phyloP scores from a whole-genome alignment of 2,329 filamentous ascomycete genomes.

The Sporothrix pseudoabietina region DNA sequence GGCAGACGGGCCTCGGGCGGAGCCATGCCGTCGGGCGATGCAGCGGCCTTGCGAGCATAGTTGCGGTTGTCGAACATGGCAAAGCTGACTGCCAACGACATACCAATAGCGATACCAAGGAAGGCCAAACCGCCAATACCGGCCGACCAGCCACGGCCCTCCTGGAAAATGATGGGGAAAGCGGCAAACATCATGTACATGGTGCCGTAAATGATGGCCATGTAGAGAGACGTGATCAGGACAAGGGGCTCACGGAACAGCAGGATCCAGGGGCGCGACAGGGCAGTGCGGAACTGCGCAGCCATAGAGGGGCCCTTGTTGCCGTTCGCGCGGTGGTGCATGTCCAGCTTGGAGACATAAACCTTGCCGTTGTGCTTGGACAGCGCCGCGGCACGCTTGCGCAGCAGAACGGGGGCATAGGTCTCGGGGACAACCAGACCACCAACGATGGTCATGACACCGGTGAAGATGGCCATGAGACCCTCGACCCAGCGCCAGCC shows the following conservation, averaged over 20 bases:
- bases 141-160: constrained; percentile 59
- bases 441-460: constrained; percentile 59
- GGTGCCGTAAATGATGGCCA: constrained; percentile 62
- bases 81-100: constrained; percentile 60
- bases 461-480: constrained; percentile 65
- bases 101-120: constrained; percentile 68
- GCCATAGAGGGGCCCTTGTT: constrained; percentile 44
- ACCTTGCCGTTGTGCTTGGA: constrained; percentile 56
- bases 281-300: constrained; percentile 58
- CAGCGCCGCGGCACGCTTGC: constrained; percentile 55
- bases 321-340: constrained; percentile 26
- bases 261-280: constrained; percentile 68
- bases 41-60: constrained; percentile 51
- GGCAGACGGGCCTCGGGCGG: constrained; percentile 68
- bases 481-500: constrained; percentile 74
- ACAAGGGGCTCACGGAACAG: constrained; percentile 73
- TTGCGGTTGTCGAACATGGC: constrained; percentile 58
- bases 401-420: constrained; percentile 61
- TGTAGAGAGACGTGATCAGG: constrained; percentile 64
- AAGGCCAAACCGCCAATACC: constrained; percentile 67
- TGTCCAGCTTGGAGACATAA: constrained; percentile 51
- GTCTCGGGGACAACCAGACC: constrained; percentile 60
- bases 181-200: constrained; percentile 63
- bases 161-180: constrained; percentile 67
- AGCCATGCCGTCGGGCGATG: constrained; percentile 54